Evolutionary conservation across 2,329 filamentous ascomycete genomes (phyloP), one percentile per base, ranked within the genome.

Genomic region (Periconia digitata): DNA sequence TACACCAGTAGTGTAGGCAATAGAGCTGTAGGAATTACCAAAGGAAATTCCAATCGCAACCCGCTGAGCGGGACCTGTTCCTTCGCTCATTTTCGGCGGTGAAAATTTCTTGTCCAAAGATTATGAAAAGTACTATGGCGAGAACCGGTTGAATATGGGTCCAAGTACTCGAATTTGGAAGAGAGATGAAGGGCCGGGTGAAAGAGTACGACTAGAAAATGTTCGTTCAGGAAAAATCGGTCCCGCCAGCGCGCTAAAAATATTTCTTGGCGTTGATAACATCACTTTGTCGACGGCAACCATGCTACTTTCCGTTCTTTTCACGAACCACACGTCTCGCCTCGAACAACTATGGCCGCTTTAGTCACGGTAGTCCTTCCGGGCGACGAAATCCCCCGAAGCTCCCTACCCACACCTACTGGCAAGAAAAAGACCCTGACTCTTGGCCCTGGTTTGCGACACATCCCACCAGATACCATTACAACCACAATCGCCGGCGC

Each of bases 21-120:
- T 96, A 52, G 91, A 96, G 78, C 90, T 95, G 85, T 96, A 95
- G 54, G 91, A 92, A 80, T 97, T 99, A 76, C 94, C 94, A 80
- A 97, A 96, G 60, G 92, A 89, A 71, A 99, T 91, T 72, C 94
- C 94, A 76, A 99, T 97, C 71, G 87, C 90, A 66, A 80, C 79
- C 64, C 81, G 76, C 72, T 82, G 78, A 63, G 67, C 72, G 68
- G 71, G 72, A 62, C 66, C 72, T 67, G 72, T 74, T 71, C 76
- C 80, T 74, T 63, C 76, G 70, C 73, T 80, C 77, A 77, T 83
- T 36, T 53, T 70, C 48, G 23, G 29, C 3, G n/a, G 32, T 17
- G 16, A 32, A 32, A 32, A 15, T 12, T 32, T 32, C 27, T 10
- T 32, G 12, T 12, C 10, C n/a, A 10, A 4, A 12, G 12, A 18